A percentile compares a stretch with the other conserved stretches of the same genome.
Conservation (phyloP, 2,329 filamentous ascomycete species). For the Clonostachys byssicola region DNA sequence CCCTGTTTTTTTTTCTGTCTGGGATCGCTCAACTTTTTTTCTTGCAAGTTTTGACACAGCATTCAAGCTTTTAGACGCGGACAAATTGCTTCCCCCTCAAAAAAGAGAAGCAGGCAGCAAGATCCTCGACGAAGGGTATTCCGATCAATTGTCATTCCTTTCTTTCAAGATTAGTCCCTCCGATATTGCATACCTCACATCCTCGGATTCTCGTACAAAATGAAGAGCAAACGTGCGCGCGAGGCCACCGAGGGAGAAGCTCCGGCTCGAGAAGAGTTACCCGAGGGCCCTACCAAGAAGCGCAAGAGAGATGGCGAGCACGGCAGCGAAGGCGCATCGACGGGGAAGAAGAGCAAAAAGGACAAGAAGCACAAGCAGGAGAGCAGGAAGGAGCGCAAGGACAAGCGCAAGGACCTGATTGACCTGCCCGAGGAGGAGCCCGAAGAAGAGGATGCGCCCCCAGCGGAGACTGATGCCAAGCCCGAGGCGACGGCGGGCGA, state of each 20-base stretch:
- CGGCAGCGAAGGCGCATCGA: conserved; percentile 16
- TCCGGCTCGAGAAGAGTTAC: conserved; percentile 12
- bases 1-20: background rate
- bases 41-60: background rate
- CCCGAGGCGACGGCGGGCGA: conserved; percentile 12
- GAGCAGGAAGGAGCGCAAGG: conserved; percentile 32
- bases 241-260: conserved; percentile 23
- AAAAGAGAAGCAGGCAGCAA: background rate
- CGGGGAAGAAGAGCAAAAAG: conserved; percentile 18
- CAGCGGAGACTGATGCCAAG: conserved; percentile 12
- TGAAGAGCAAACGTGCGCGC: conserved; percentile 32
- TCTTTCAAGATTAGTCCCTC: background rate
- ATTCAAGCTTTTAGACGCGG: conserved; percentile 1
- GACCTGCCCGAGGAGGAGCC: conserved; percentile 26
- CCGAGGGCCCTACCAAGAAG: conserved; percentile 12
- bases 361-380: conserved; percentile 26
- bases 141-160: background rate
- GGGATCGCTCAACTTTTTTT: background rate
- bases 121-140: background rate
- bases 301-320: conserved; percentile 9
- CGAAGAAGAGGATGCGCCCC: conserved; percentile 11
- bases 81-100: background rate
- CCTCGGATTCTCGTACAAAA: background rate
- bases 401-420: conserved; percentile 30
- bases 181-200: no score